Conservation (phyloP, 352 stramenopile genomes). For the Phytophthora capsici region DNA sequence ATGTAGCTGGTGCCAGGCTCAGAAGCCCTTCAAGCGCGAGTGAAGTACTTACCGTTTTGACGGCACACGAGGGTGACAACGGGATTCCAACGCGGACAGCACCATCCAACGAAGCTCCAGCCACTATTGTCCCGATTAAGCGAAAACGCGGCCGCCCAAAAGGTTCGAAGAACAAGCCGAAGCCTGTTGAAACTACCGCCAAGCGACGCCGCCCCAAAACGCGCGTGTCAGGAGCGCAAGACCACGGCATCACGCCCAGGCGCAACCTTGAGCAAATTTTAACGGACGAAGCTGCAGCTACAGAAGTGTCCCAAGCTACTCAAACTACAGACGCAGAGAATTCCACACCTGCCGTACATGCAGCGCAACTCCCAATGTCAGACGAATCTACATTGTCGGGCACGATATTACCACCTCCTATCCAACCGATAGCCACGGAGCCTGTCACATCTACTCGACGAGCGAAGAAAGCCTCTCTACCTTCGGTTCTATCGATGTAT, state of each 20-base stretch:
- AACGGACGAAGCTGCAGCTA: not conserved
- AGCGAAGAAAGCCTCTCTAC: not conserved
- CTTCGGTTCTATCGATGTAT: constrained; percentile 6
- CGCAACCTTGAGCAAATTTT: not conserved
- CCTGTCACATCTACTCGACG: not conserved
- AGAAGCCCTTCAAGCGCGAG: too few relatives aligned
- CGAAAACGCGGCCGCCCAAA: not conserved
- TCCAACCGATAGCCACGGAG: not conserved
- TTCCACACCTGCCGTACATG: too few relatives aligned
- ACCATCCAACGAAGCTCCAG: too few relatives aligned
- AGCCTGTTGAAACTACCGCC: not conserved
- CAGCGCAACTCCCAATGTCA: too few relatives aligned
- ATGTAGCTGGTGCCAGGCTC: too few relatives aligned
- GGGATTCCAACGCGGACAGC: too few relatives aligned
- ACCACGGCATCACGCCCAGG: not conserved
- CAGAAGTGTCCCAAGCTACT: too few relatives aligned
- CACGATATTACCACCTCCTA: too few relatives aligned
- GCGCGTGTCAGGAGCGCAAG: not conserved
- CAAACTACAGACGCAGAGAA: too few relatives aligned
- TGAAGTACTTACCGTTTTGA: too few relatives aligned
- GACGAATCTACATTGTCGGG: too few relatives aligned
- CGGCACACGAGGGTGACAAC: too few relatives aligned
- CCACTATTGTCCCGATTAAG: not conserved
- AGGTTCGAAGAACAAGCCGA: constrained; percentile 8
- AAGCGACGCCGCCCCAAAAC: not conserved